A percentile compares a stretch with the other conserved stretches of the same genome.
phyloP scores from a whole-genome alignment of 1,139 yeast species.

The Meyerozyma smithsonii region DNA sequence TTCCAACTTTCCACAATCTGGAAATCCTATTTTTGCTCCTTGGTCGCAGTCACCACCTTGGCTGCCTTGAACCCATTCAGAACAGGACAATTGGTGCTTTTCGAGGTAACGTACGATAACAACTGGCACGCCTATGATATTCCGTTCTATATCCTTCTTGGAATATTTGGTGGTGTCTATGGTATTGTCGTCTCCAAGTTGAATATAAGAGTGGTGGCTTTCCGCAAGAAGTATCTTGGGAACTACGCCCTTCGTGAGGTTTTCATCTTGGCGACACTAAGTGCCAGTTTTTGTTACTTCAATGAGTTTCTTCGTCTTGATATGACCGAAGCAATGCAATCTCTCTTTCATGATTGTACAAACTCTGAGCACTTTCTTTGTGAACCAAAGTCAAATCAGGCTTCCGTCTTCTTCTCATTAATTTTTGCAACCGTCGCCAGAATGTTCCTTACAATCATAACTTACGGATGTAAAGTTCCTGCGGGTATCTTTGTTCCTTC shows the following conservation, averaged over 20 bases:
- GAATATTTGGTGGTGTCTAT: conserved; percentile 86
- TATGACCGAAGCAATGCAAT: conserved; percentile 95
- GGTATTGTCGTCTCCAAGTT: conserved; percentile 79
- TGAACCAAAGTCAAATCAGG: conserved; percentile 34
- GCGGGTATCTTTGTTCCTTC: conserved; percentile 97
- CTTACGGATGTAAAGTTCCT: conserved; percentile 91
- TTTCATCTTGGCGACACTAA: conserved; percentile 55
- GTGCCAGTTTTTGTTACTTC: conserved; percentile 77
- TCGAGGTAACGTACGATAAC: conserved; percentile 79
- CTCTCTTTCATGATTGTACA: conserved; percentile 81
- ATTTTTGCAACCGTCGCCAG: conserved; percentile 70
- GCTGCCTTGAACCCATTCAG: conserved; percentile 82
- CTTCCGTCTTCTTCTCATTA: conserved; percentile 44
- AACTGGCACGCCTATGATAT: conserved; percentile 87
- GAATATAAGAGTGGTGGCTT: conserved; percentile 73
- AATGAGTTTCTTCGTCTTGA: conserved; percentile 77
- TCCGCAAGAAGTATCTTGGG: conserved; percentile 65
- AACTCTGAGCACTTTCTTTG: conserved; percentile 44
- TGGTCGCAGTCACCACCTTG: conserved; percentile 79
- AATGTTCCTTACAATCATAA: conserved; percentile 65
- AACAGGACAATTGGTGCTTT: conserved; percentile 89
- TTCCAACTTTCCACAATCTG: conserved; percentile 79
- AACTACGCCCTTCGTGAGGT: conserved; percentile 68
- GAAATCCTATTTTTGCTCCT: conserved; percentile 88
- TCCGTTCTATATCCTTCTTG: conserved; percentile 72